Percentiles rank a stretch among this genome's conserved stretches.
These are phyloP conservation scores for Talaromyces rugulosus DNA, from an alignment of 2,329 filamentous ascomycete genomes.

Conservation along the genomic window DNA sequence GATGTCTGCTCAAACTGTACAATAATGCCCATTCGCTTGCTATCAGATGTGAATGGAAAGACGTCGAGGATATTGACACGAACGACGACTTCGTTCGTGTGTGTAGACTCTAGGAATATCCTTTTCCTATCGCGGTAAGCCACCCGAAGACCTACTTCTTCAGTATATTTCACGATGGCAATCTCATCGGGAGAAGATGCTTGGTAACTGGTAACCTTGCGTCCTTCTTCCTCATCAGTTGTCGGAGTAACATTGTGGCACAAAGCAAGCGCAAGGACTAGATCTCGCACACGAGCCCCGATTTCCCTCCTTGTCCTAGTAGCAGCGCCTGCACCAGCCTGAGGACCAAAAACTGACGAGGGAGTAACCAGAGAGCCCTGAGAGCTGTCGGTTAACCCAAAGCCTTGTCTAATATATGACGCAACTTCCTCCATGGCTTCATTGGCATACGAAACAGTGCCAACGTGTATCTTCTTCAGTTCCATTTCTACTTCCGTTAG, in stretches of 20 bases:
- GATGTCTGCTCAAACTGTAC: slow-evolving; percentile 72
- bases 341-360: slow-evolving; percentile 64
- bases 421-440: slow-evolving; percentile 98
- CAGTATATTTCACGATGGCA: slow-evolving; percentile 93
- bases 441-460: slow-evolving; percentile 95
- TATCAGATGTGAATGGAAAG: slow-evolving; percentile 96
- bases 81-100: slow-evolving; percentile 70
- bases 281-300: slow-evolving; percentile 84
- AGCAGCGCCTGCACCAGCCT: slow-evolving; percentile 54
- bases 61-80: slow-evolving; percentile 86
- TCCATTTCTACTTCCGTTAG: slow-evolving; percentile 70
- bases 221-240: slow-evolving; percentile 74
- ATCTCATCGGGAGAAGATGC: slow-evolving; percentile 97
- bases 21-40: slow-evolving; percentile 96
- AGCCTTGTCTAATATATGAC: slow-evolving; percentile 80
- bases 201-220: slow-evolving; percentile 79
- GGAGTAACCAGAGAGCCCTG: slow-evolving; percentile 64
- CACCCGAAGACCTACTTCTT: slow-evolving; percentile 81
- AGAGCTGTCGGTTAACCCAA: slow-evolving; percentile 50
- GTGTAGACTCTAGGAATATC: slow-evolving; percentile 75
- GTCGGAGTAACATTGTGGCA: slow-evolving; percentile 98
- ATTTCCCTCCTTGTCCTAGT: slow-evolving; percentile 91
- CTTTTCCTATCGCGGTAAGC: slow-evolving; percentile 79
- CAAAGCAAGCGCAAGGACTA: slow-evolving; percentile 84
- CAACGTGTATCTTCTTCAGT: slow-evolving; percentile 97